Evolutionary conservation across 2,329 filamentous ascomycete species (phyloP).

Genomic region (Epicoccum nigrum): DNA sequence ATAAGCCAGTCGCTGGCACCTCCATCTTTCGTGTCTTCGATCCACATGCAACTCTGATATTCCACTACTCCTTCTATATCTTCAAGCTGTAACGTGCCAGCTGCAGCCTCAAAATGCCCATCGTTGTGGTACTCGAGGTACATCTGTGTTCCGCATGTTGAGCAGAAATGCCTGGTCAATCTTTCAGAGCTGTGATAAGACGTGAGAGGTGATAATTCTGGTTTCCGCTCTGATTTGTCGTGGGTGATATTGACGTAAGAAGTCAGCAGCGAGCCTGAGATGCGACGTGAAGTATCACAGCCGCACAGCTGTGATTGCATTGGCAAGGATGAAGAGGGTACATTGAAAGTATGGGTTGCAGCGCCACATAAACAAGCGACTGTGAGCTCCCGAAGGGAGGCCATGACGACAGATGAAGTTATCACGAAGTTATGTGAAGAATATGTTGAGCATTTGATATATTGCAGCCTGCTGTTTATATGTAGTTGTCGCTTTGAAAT

Average conservation of each 20-base stretch:
- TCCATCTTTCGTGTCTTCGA: slow-evolving; percentile 60
- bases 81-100: slow-evolving; percentile 47
- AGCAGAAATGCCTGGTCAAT: slow-evolving; percentile 51
- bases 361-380: slow-evolving; percentile 54
- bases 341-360: slow-evolving; percentile 47
- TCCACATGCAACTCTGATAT: slow-evolving; percentile 51
- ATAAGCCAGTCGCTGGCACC: slow-evolving; percentile 57
- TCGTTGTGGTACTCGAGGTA: slow-evolving; percentile 48
- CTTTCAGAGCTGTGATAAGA: slow-evolving; percentile 48
- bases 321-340: slow-evolving; percentile 49
- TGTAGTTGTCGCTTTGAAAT: too few relatives aligned
- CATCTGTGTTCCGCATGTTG: slow-evolving; percentile 52
- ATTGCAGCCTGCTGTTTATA: background rate
- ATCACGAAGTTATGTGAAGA: too few relatives aligned
- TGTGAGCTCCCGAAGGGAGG: slow-evolving; percentile 23
- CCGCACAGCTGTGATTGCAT: slow-evolving; percentile 55
- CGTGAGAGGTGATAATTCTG: slow-evolving; percentile 33
- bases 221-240: slow-evolving; percentile 16
- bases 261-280: slow-evolving; percentile 54
- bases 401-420: slow-evolving; percentile 8
- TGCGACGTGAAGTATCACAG: slow-evolving; percentile 58
- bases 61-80: slow-evolving; percentile 41
- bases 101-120: slow-evolving; percentile 48
- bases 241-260: slow-evolving; percentile 47
- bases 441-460: too few relatives aligned